Base-by-base conservation (phyloP, 129 eudicot species). In the Lactuca saligna region DNA sequence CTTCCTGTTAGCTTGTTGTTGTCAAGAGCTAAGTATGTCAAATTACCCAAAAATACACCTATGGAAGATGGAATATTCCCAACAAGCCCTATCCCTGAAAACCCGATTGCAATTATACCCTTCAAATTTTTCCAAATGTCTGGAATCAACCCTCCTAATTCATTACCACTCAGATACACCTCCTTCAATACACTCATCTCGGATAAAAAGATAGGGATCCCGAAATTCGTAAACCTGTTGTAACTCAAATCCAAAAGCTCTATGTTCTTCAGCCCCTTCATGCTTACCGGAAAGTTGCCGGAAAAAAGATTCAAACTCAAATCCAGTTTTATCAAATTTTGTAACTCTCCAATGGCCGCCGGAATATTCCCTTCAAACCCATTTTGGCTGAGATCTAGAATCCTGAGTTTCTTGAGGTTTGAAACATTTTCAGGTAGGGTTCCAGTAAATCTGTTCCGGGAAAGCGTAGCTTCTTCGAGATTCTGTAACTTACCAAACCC, bases 11-110 rank as follows among this genome's bases (percentile, higher is more conserved):
- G 70, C 67, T 62, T 72, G 69, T 87, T 87, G 39, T 82, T 80
- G 55, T 84, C 95, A 25, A 87, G 88, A 39, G 82, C 82, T 13
- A 87, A 49, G 35, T 79, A 87, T 17, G 86, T 69, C 8, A 70
- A 4, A 12, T 80, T 84, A 62, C 69, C 78, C 86, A 87, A 66
- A 65, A 63, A 57, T 48, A 77, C 66, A 79, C 88, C 95, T 83
- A 87, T 82, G n/a, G 95, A 87, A 53, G 60, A 68, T 2, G 95
- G 95, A 56, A 87, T 87, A 17, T 78, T 65, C 41, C 95, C 95
- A 35, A 82, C 66, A 12, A 87, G 84, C 29, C 95, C 90, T 17
- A 73, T 14, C 16, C 75, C 67, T 10, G 95, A 87, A 3, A 87
- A 67, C 34, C 90, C 90, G 12, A 87, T 74, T 54, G 81, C 88